Conservation (phyloP, 2,329 filamentous ascomycete species). For the Zymoseptoria pseudotritici region DNA sequence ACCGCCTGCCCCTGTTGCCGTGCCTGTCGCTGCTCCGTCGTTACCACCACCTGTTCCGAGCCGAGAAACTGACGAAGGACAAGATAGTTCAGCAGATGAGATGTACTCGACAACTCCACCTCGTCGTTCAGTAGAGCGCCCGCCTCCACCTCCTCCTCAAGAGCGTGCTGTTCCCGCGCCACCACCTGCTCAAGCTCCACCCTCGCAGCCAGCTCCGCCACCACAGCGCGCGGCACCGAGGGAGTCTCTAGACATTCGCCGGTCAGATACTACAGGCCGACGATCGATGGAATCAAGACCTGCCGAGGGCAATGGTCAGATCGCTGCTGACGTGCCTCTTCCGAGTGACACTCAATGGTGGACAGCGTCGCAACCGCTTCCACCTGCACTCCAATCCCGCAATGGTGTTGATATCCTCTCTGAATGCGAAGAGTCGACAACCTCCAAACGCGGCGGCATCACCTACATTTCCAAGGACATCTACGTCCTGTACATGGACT, state of each 20-base stretch:
- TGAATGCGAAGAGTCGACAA: slow-evolving; percentile 71
- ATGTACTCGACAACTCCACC: slow-evolving; percentile 39
- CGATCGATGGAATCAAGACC: slow-evolving; percentile 71
- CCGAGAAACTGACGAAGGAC: slow-evolving; percentile 28
- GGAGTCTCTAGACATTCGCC: slow-evolving; percentile 51
- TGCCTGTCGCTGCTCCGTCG: slow-evolving; percentile 27
- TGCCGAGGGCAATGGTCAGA: slow-evolving; percentile 67
- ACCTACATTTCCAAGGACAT: slow-evolving; percentile 69
- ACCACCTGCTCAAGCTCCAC: slow-evolving; percentile 29
- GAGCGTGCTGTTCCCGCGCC: slow-evolving; percentile 42
- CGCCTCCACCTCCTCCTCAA: slow-evolving; percentile 30
- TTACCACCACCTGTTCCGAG: slow-evolving; percentile 18
- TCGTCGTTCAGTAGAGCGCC: slow-evolving; percentile 27
- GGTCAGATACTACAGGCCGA: slow-evolving; percentile 44
- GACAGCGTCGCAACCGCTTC: slow-evolving; percentile 70
- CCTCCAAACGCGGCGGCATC: slow-evolving; percentile 61
- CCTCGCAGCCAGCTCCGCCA: slow-evolving; percentile 16
- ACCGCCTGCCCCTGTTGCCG: slow-evolving; percentile 29
- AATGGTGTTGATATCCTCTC: slow-evolving; percentile 68
- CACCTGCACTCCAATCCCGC: slow-evolving; percentile 72
- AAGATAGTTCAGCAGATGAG: slow-evolving; percentile 37
- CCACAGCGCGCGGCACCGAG: slow-evolving; percentile 39
- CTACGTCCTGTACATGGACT: slow-evolving; percentile 88
- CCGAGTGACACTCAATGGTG: slow-evolving; percentile 74
- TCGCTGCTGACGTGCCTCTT: slow-evolving; percentile 82